Percentiles rank a stretch among this genome's conserved stretches.
Evolutionary conservation across 176 grass and related monocot species (phyloP).

Genomic region (Paspalum vaginatum): DNA sequence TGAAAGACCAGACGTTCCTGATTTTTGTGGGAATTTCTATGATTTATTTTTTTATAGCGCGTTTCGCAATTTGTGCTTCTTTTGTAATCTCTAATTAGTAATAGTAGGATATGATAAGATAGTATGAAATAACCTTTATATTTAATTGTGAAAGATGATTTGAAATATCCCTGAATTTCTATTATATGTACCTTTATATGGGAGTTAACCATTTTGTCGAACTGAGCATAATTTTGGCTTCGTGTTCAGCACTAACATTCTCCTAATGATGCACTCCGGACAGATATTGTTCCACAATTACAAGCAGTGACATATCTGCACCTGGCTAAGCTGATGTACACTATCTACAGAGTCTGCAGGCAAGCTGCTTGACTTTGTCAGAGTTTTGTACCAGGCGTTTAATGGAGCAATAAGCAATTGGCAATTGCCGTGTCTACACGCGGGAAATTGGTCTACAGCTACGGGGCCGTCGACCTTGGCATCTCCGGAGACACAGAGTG

Average conservation of each 20-base stretch:
- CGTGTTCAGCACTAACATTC: background rate
- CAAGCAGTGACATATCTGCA: background rate
- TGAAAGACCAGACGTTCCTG: too few species aligned
- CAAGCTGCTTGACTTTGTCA: background rate
- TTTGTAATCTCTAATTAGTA: too few species aligned
- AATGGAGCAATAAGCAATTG: background rate
- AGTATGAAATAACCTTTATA: too few species aligned
- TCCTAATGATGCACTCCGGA: background rate
- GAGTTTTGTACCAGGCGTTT: background rate
- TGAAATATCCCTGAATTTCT: too few species aligned
- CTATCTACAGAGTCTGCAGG: background rate
- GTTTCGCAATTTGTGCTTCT: too few species aligned
- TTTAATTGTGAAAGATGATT: too few species aligned
- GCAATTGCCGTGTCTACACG: too few species aligned
- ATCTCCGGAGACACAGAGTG: constrained; percentile 16
- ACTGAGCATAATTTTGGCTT: background rate
- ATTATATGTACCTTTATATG: background rate
- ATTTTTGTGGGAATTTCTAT: too few species aligned
- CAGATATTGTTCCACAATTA: background rate
- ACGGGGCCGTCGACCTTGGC: background rate
- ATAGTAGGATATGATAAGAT: too few species aligned
- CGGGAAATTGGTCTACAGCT: background rate
- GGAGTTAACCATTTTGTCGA: background rate
- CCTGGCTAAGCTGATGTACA: background rate
- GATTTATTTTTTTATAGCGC: too few species aligned